Percentiles rank a stretch among this genome's conserved stretches.
These are phyloP conservation scores for Crucihimalaya himalaica DNA, from an alignment of 345 rosid species.

Conservation along the genomic window DNA sequence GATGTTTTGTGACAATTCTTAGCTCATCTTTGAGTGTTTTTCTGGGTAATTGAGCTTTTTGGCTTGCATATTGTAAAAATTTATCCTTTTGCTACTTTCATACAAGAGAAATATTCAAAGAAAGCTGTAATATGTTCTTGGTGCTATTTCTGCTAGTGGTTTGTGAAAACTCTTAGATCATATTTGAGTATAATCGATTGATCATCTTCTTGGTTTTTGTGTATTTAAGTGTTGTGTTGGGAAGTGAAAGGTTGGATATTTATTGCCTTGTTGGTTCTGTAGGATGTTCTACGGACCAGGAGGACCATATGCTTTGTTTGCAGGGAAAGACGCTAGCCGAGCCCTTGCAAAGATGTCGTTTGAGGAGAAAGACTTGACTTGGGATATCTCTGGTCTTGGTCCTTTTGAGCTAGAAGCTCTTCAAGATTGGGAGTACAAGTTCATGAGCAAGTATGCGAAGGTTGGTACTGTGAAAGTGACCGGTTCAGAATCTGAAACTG, in stretches of 20 bases:
- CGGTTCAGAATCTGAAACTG: constrained; percentile 51
- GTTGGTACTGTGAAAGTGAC: constrained; percentile 76
- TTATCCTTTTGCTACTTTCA: background rate
- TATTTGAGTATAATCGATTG: background rate
- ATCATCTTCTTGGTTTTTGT: constrained; percentile 4
- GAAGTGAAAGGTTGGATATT: constrained; percentile 1
- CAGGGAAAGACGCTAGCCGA: constrained; percentile 96
- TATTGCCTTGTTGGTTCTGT: constrained; percentile 21
- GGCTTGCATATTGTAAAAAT: background rate
- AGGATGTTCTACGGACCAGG: constrained; percentile 99
- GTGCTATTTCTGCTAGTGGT: background rate
- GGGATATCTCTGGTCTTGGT: constrained; percentile 93
- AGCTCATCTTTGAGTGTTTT: background rate
- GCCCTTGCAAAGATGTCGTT: constrained; percentile 99
- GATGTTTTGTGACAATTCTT: too few relatives aligned
- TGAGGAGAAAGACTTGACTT: constrained; percentile 87
- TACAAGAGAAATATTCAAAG: background rate
- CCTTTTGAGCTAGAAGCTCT: constrained; percentile 94
- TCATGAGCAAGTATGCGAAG: constrained; percentile 92
- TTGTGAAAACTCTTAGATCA: background rate
- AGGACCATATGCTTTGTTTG: constrained; percentile 94
- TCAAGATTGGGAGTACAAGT: constrained; percentile 99
- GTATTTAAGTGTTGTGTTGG: background rate
- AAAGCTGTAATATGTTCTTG: constrained; percentile 6
- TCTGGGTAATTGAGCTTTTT: background rate